Percentiles rank a stretch among this genome's conserved stretches.
These are phyloP conservation scores for Aphanomyces astaci DNA, from an alignment of 352 stramenopile genomes.

Conservation along the genomic window DNA sequence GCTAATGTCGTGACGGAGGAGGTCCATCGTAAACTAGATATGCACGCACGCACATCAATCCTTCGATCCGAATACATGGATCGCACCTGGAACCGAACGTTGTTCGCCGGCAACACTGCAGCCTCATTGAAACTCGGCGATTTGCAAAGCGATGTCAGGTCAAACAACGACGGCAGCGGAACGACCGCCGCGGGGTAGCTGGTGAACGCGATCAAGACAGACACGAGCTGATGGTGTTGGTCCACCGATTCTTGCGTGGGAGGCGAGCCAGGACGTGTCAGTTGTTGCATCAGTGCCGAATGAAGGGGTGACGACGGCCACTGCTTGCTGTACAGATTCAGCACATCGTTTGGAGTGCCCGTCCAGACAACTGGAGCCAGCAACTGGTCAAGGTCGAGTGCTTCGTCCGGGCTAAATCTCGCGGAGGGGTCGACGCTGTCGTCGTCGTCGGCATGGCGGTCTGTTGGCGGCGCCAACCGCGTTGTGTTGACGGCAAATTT, in stretches of 20 bases:
- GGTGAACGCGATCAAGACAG: conserved; percentile 74
- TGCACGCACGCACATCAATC: too few relatives aligned
- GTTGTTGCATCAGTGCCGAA: conserved; percentile 40
- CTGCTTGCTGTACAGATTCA: conserved; percentile 32
- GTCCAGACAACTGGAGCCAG: conserved; percentile 40
- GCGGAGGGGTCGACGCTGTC: background rate
- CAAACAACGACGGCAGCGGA: conserved; percentile 60
- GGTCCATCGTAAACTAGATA: conserved; percentile 55
- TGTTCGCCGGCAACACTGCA: background rate
- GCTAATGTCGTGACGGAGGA: conserved; percentile 55
- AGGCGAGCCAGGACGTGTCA: conserved; percentile 35
- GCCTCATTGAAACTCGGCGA: background rate
- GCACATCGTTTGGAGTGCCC: conserved; percentile 42
- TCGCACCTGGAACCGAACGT: background rate
- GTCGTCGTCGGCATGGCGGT: background rate
- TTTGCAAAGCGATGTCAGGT: background rate
- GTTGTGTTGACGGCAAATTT: too few relatives aligned
- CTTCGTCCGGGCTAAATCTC: background rate
- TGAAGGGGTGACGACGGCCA: conserved; percentile 53
- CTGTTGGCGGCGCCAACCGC: background rate
- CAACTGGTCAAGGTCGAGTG: conserved; percentile 36
- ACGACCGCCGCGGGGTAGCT: conserved; percentile 58
- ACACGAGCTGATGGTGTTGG: conserved; percentile 64
- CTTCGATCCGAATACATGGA: too few relatives aligned
- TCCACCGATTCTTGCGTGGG: conserved; percentile 32